phyloP scores from a whole-genome alignment of 257 asterid genomes.

The Nicotiana tomentosiformis region DNA sequence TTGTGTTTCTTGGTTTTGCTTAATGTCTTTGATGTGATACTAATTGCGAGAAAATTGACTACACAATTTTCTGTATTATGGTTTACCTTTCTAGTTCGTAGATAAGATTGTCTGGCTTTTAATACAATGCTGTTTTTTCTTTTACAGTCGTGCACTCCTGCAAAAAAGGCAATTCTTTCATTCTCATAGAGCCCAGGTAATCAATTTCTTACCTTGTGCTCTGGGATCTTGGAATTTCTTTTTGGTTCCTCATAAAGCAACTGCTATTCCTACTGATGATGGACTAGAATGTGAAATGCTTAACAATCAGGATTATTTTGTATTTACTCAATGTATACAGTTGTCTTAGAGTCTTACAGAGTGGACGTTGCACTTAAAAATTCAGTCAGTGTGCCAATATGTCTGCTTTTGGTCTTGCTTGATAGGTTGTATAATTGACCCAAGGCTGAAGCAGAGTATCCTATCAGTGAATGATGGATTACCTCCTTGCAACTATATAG shows the following conservation, averaged over 20 bases:
- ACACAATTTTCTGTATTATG: background rate
- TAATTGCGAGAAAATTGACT: background rate
- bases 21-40: background rate
- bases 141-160: conserved; percentile 75
- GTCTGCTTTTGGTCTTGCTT: background rate
- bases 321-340: background rate
- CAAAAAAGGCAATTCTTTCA: conserved; percentile 97
- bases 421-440: background rate
- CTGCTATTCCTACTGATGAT: background rate
- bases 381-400: background rate
- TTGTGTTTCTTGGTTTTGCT: background rate
- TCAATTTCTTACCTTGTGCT: conserved; percentile 7
- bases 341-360: background rate
- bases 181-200: conserved; percentile 99
- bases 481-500: background rate
- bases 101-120: background rate
- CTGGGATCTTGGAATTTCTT: background rate
- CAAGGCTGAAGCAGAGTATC: background rate
- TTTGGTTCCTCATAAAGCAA: background rate
- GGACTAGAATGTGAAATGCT: background rate
- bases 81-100: background rate
- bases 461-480: background rate
- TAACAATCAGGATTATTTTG: background rate
- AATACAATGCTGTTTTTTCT: background rate
- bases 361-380: background rate